Evolutionary conservation across 257 asterid species (phyloP).

Genomic region (Solanum appendiculatum): DNA sequence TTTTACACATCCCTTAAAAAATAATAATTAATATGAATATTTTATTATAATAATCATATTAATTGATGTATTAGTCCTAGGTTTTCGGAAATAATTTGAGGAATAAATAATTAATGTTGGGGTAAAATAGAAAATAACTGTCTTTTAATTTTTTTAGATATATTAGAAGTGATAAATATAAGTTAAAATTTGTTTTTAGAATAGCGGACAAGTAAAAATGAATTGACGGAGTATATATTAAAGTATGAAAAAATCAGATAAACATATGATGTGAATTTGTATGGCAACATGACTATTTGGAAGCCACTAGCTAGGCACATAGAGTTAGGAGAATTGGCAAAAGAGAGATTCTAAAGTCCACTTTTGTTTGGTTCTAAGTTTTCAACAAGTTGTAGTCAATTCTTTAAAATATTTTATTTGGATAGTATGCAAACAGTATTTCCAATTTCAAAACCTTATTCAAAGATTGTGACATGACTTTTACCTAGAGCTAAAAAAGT

Average conservation of each 20-base stretch:
- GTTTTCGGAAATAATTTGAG: not conserved
- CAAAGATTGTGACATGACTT: not conserved
- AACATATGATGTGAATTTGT: not conserved
- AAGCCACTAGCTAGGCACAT: not conserved
- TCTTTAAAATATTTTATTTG: not conserved
- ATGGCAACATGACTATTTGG: not conserved
- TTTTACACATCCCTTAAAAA: not conserved
- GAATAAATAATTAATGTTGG: not conserved
- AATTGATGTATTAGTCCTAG: not conserved
- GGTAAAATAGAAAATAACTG: no score
- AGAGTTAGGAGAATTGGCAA: not conserved
- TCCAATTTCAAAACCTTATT: not conserved
- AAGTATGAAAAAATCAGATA: not conserved
- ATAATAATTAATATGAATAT: no score
- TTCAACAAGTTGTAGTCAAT: not conserved
- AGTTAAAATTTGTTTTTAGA: rapidly evolving
- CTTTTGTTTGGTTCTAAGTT: not conserved
- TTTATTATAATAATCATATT: not conserved
- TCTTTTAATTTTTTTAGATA: not conserved
- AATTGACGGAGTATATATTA: not conserved
- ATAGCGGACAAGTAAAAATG: not conserved
- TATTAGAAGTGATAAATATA: not conserved
- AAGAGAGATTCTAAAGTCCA: not conserved
- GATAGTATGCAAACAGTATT: not conserved
- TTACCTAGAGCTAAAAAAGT: not conserved